Percentiles rank a stretch among this genome's conserved stretches.
phyloP scores from a whole-genome alignment of 345 rosid genomes.

The Gynandropsis gynandra region DNA sequence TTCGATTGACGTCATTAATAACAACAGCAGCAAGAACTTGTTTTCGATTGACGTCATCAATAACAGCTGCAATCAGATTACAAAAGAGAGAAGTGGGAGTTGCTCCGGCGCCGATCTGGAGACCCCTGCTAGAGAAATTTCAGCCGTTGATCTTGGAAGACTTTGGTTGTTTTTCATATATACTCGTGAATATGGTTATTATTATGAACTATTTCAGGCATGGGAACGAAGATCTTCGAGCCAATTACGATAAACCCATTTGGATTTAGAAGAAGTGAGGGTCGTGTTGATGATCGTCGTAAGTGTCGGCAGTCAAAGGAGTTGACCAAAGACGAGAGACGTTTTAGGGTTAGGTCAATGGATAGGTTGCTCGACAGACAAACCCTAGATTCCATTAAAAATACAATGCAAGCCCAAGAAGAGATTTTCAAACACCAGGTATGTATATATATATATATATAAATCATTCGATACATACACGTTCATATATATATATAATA shows the following conservation, averaged over 20 bases:
- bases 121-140: slow-evolving; percentile 28
- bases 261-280: slow-evolving; percentile 29
- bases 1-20: too few species aligned
- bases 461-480: not conserved
- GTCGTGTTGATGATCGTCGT: slow-evolving; percentile 38
- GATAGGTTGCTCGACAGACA: slow-evolving; percentile 39
- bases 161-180: too few species aligned
- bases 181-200: too few species aligned
- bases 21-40: too few species aligned
- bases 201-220: slow-evolving; percentile 74
- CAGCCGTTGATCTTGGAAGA: slow-evolving; percentile 25
- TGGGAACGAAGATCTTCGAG: slow-evolving; percentile 63
- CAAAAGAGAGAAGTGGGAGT: slow-evolving; percentile 50
- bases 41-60: too few species aligned
- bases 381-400: slow-evolving; percentile 48
- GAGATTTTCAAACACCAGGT: slow-evolving; percentile 72
- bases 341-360: slow-evolving; percentile 31
- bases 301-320: slow-evolving; percentile 24
- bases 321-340: slow-evolving; percentile 14
- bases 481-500: not conserved
- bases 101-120: too few species aligned
- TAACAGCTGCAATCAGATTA: slow-evolving; percentile 7
- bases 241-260: slow-evolving; percentile 28
- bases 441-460: not conserved
- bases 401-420: slow-evolving; percentile 82